These are phyloP conservation scores for Ceratocystis destructans DNA, from an alignment of 2,329 filamentous ascomycete genomes.

Conservation along the genomic window DNA sequence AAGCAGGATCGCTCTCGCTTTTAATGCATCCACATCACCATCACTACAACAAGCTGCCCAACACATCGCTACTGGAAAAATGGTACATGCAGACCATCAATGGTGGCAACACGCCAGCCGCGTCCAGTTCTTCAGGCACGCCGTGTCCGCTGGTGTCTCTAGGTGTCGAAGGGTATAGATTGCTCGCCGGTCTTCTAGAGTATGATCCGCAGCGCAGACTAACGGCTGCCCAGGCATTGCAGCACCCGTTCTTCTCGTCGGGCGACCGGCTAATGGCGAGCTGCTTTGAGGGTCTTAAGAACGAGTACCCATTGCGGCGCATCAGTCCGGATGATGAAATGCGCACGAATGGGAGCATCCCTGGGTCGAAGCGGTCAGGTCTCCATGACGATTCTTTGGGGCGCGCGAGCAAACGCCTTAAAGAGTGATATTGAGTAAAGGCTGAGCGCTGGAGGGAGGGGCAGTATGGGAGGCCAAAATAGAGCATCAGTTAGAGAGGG, in stretches of 20 bases:
- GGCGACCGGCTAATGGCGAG: constrained; percentile 62
- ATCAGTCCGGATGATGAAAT: constrained; percentile 96
- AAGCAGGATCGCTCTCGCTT: constrained; percentile 53
- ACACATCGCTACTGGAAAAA: constrained; percentile 50
- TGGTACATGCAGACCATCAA: constrained; percentile 65
- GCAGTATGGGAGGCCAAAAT: not conserved
- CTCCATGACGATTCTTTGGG: constrained; percentile 67
- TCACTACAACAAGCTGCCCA: constrained; percentile 24
- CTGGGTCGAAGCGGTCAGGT: constrained; percentile 80
- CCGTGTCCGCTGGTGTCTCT: constrained; percentile 41
- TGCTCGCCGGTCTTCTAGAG: constrained; percentile 71
- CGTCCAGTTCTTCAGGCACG: constrained; percentile 31
- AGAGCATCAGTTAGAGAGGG: not conserved
- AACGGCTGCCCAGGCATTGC: constrained; percentile 75
- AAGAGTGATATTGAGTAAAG: constrained; percentile 30
- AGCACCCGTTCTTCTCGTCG: constrained; percentile 75
- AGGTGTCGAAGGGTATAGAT: constrained; percentile 63
- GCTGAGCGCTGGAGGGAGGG: not conserved
- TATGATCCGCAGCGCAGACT: constrained; percentile 85
- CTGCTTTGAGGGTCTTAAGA: constrained; percentile 81
- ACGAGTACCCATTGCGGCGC: constrained; percentile 76
- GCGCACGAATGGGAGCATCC: constrained; percentile 61
- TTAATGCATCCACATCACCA: constrained; percentile 24
- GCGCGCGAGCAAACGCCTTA: constrained; percentile 47
- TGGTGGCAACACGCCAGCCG: constrained; percentile 37